These are phyloP conservation scores for Rasamsonia emersonii DNA, from an alignment of 2,329 filamentous ascomycete species.

Conservation along the genomic window DNA sequence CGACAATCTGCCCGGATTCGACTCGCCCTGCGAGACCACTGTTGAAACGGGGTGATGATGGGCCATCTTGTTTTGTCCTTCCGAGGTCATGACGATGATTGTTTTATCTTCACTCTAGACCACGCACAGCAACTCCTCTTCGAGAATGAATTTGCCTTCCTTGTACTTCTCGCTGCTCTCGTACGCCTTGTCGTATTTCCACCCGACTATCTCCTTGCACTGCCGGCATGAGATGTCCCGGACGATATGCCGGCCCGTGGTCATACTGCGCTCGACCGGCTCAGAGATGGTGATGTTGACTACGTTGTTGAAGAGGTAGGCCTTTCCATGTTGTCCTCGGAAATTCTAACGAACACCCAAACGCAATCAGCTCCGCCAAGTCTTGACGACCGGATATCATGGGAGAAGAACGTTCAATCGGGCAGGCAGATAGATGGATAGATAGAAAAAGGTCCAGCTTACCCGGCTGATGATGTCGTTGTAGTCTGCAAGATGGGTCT, in stretches of 20 bases:
- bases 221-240: constrained; percentile 86
- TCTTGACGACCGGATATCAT: too few relatives aligned
- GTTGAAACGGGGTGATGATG: too few relatives aligned
- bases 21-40: too few relatives aligned
- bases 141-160: constrained; percentile 95
- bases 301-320: constrained; percentile 88
- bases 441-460: constrained; percentile 31
- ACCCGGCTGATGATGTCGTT: constrained; percentile 94
- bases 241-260: constrained; percentile 87
- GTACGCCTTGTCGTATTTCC: constrained; percentile 98
- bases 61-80: too few relatives aligned
- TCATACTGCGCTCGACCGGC: constrained; percentile 94
- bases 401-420: too few relatives aligned
- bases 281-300: constrained; percentile 80
- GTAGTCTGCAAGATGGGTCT: constrained; percentile 88
- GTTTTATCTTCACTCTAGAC: too few relatives aligned
- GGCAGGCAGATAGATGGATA: too few relatives aligned
- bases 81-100: too few relatives aligned
- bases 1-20: too few relatives aligned
- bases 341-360: constrained; percentile 61
- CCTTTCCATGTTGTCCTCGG: constrained; percentile 95
- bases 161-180: constrained; percentile 94
- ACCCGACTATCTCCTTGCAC: constrained; percentile 87
- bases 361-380: constrained; percentile 3
- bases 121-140: constrained; percentile 78